Evolutionary conservation across 768 basidiomycete genomes (phyloP), one percentile per base, ranked within the genome.

Genomic region (Kwoniella mangroviensis): DNA sequence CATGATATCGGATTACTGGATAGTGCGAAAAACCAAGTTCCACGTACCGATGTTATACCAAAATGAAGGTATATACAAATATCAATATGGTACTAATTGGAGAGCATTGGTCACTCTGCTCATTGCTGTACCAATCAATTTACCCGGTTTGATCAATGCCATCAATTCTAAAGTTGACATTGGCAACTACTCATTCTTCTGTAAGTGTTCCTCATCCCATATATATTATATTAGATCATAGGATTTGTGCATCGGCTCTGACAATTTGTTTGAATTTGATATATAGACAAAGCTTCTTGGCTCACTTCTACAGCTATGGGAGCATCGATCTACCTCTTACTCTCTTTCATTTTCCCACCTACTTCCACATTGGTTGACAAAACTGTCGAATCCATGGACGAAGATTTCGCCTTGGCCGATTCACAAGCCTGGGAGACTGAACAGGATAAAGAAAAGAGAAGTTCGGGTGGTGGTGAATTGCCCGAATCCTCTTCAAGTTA

Each of bases 31-130:
- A 68, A 84, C 89, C 43, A 88, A 87, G 53, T 88, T 93, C 45
- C 91, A 94, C 73, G 91, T 94, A 1, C 91, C 91, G 2, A 89
- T 91, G 3, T 90, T 95, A 87, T 96, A 94, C 78, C 86, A 88
- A 73, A 92, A 91, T 10, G 84, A 88, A 51, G 92, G 92, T 0
- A 86, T 91, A 65, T 94, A 94, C 81, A 84, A 87, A n/a, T 94
- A 93, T 81, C 88, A 85, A 75, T 85, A 86, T 52, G 93, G 93
- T 62, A 86, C 90, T 62, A 94, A 95, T 82, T 93, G 92, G 91
- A 86, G 92, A 26, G 92, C 92, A 1, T 86, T 87, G 3, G 86
- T 88, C 1, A 88, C 92, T 0, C 83, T 93, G 12, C 78, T 93
- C 22, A 81, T 88, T 63, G 88, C 91, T 4, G 88, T 92, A 0